A percentile compares a stretch with the other conserved stretches of the same genome.
These are phyloP conservation scores for Metrosideros polymorpha DNA, from an alignment of 441 rosid genomes.

Conservation along the genomic window DNA sequence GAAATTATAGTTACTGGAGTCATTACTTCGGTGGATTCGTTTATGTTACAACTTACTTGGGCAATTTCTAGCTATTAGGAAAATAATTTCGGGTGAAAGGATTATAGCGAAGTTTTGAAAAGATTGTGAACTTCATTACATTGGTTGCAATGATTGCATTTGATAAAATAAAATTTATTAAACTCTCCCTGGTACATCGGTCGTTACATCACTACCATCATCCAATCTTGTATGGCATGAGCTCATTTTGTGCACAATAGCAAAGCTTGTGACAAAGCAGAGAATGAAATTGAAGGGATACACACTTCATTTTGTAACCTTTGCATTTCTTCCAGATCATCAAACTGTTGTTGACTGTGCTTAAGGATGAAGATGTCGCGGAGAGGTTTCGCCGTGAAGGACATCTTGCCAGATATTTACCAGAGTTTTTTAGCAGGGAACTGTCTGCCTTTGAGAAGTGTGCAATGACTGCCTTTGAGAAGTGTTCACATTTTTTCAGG, in stretches of 20 bases:
- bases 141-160: background rate
- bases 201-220: background rate
- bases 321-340: background rate
- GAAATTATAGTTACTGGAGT: rapidly evolving
- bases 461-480: no score
- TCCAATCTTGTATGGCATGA: background rate
- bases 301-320: background rate
- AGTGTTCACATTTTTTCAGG: no score
- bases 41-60: background rate
- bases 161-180: background rate
- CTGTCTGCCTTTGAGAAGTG: no score
- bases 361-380: no score
- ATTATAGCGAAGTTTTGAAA: background rate
- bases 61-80: no score
- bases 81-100: background rate
- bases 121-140: background rate
- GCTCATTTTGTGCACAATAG: background rate
- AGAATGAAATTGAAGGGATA: background rate
- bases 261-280: background rate
- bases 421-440: rapidly evolving
- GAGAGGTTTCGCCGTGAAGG: no score
- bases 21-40: background rate
- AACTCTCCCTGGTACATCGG: background rate
- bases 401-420: background rate
- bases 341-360: no score